Base-by-base conservation (phyloP, 164 flowering plant genomes). In the Umbellularia californica region DNA sequence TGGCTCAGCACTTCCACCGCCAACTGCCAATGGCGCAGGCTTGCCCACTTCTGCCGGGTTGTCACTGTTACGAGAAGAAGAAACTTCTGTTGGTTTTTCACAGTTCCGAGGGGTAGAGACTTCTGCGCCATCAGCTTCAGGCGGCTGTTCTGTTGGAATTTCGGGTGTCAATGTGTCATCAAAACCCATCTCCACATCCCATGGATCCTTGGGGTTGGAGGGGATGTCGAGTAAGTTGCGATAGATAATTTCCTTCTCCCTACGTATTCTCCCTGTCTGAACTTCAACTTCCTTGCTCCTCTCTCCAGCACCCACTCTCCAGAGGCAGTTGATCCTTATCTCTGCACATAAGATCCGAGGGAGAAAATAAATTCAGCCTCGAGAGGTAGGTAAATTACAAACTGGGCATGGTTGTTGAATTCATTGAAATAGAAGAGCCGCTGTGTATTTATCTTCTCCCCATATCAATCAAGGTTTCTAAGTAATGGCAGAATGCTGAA, bases 141-240 rank as follows among this genome's bases (percentile, higher is more conserved):
- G 89, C 3, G 79, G 81, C 81, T 91, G 97, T 69, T 94, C 93
- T 9, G 75, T 84, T 30, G 97, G 97, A 73, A 96, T 88, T 82
- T 80, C 88, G 0, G 91, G 90, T 69, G 98, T 96, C 83, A 94
- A 80, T 20, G 89, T 63, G 74, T 96, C 99, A 81, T 96, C 98
- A 79, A 85, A 90, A 81, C 90, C 99, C 86, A 96, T 89, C 78
- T 96, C 99, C n/a, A 78, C 71, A 82, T 94, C 99, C 99, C 99
- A 96, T 6, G 99, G 99, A 69, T 88, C 94, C 81, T 82, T 91
- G 15, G 99, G 97, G 72, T 92, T 79, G 1, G 81, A 68, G 17
- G 97, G 99, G 66, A 96, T 89, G 23, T 91, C 92, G 2, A 82
- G 83, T 20, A 65, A 11, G 12, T 76, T 76, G 24, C 78, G 82